Percentiles rank a stretch among this genome's conserved stretches.
Evolutionary conservation across 495 filamentous ascomycete species (phyloP).

Genomic region (Hypoxylon cercidicola): DNA sequence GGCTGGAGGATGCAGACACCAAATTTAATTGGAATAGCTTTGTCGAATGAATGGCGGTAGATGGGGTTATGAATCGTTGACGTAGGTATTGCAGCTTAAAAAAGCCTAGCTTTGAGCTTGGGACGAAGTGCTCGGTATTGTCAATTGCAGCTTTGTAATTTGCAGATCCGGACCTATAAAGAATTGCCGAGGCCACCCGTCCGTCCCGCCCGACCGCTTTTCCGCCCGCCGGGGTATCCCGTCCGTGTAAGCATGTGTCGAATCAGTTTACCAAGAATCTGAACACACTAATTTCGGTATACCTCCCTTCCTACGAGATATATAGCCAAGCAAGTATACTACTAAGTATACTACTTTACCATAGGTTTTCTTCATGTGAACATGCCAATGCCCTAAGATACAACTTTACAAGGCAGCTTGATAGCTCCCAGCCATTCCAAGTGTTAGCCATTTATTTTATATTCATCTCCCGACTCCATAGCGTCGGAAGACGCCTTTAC

Average conservation of each 20-base stretch:
- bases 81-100: slow-evolving; percentile 24
- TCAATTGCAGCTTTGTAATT: slow-evolving; percentile 41
- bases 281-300: no score
- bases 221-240: slow-evolving; percentile 14
- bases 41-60: not conserved
- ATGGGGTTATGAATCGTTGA: slow-evolving; percentile 25
- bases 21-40: slow-evolving; percentile 11
- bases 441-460: slow-evolving; percentile 20
- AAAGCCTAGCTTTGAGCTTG: slow-evolving; percentile 6
- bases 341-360: not conserved
- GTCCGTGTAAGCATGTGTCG: not conserved
- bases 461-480: slow-evolving; percentile 29
- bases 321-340: no score
- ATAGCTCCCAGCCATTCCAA: no score
- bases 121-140: slow-evolving; percentile 4
- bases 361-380: no score
- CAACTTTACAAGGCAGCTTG: no score
- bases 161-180: slow-evolving; percentile 26
- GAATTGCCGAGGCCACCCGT: slow-evolving; percentile 33
- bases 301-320: no score
- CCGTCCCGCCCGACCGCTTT: slow-evolving; percentile 17
- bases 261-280: no score
- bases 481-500: slow-evolving; percentile 30
- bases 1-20: not conserved
- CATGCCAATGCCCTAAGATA: no score